Percentiles rank a stretch among this genome's conserved stretches.
Conservation (phyloP, 768 basidiomycete species). For the Daedaleopsis nitida region DNA sequence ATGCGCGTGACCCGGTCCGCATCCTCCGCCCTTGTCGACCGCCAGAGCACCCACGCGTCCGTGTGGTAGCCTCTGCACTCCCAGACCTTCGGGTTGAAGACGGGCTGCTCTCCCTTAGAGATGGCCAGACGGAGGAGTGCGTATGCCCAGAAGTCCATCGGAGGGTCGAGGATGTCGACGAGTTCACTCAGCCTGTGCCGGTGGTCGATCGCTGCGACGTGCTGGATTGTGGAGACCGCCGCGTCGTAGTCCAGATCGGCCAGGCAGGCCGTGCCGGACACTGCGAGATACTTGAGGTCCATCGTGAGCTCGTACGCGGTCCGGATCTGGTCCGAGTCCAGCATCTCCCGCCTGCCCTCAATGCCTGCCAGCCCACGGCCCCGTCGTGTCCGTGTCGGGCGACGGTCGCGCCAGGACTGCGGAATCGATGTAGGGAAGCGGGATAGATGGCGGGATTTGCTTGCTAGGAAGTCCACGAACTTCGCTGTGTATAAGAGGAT, state of each 20-base stretch:
- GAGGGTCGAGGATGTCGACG: background rate
- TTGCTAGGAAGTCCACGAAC: background rate
- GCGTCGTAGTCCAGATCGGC: background rate
- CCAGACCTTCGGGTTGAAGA: background rate
- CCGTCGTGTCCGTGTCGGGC: background rate
- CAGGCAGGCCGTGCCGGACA: background rate
- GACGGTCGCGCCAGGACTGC: background rate
- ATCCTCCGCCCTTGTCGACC: background rate
- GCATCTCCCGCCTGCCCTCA: background rate
- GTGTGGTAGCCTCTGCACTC: background rate
- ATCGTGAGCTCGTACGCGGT: background rate
- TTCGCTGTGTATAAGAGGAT: background rate
- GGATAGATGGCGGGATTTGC: background rate
- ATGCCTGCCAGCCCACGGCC: background rate
- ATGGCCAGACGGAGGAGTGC: background rate
- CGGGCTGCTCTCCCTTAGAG: background rate
- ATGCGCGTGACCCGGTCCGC: background rate
- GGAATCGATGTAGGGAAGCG: background rate
- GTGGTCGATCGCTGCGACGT: background rate
- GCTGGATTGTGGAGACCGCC: background rate
- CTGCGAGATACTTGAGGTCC: background rate
- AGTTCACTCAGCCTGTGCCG: background rate
- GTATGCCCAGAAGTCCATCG: background rate
- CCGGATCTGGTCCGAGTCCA: background rate
- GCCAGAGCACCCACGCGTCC: background rate